A percentile compares a stretch with the other conserved stretches of the same genome.
Evolutionary conservation across 2,329 filamentous ascomycete genomes (phyloP).

Genomic region (Epichloe aotearoae): DNA sequence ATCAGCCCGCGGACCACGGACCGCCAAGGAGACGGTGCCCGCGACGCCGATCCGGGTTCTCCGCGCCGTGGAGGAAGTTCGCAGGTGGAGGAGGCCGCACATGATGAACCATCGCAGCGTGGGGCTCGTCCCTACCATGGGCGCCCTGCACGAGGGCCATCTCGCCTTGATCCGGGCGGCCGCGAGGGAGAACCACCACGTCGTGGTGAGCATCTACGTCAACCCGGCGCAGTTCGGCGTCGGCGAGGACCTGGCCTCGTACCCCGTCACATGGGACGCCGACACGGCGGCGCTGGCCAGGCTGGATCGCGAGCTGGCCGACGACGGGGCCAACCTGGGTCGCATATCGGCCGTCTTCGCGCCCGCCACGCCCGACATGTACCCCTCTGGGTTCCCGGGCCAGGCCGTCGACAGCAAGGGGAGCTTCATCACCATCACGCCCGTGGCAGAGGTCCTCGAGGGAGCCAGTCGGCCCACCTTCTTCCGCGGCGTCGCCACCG

Average conservation of each 20-base stretch:
- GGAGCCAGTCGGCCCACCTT: slow-evolving; percentile 82
- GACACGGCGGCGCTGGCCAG: slow-evolving; percentile 55
- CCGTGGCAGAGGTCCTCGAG: slow-evolving; percentile 68
- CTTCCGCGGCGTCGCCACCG: slow-evolving; percentile 89
- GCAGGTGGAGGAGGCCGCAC: slow-evolving; percentile 54
- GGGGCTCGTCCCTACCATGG: slow-evolving; percentile 93
- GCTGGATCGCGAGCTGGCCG: slow-evolving; percentile 62
- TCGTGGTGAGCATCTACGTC: slow-evolving; percentile 87
- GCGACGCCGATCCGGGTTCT: slow-evolving; percentile 55
- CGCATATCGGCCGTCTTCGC: slow-evolving; percentile 75
- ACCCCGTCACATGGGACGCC: slow-evolving; percentile 77
- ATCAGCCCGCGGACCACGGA: slow-evolving; percentile 10
- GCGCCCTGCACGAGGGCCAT: slow-evolving; percentile 87
- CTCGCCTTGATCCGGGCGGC: slow-evolving; percentile 74
- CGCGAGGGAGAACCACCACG: slow-evolving; percentile 69
- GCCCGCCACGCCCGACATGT: slow-evolving; percentile 72
- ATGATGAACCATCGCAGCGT: slow-evolving; percentile 56
- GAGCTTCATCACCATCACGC: slow-evolving; percentile 84
- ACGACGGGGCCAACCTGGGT: slow-evolving; percentile 45
- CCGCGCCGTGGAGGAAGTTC: slow-evolving; percentile 59
- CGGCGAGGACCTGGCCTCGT: slow-evolving; percentile 74
- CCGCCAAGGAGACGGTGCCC: slow-evolving; percentile 33
- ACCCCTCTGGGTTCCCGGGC: slow-evolving; percentile 64
- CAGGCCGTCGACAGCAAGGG: slow-evolving; percentile 60
- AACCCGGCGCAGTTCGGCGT: slow-evolving; percentile 94